Conservation (phyloP, 2,329 filamentous ascomycete species). For the Colletotrichum tanaceti region DNA sequence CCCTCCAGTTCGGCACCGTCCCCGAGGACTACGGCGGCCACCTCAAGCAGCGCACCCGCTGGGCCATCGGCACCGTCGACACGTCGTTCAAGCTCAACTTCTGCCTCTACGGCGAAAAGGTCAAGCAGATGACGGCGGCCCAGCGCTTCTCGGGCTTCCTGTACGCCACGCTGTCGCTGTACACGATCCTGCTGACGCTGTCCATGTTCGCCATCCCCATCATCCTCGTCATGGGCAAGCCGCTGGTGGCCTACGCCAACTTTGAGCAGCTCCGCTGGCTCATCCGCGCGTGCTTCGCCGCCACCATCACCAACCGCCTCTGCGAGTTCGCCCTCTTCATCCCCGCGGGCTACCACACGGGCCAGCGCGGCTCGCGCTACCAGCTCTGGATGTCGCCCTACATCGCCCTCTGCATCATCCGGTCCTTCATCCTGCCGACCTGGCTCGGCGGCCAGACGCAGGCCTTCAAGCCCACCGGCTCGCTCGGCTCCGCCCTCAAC, state of each 20-base stretch:
- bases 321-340: conserved; percentile 69
- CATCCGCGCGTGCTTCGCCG: conserved; percentile 65
- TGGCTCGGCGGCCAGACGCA: conserved; percentile 70
- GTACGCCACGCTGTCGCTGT: conserved; percentile 66
- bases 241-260: conserved; percentile 66
- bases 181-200: conserved; percentile 65
- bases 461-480: conserved; percentile 71
- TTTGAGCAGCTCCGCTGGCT: conserved; percentile 68
- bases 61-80: conserved; percentile 68
- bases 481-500: conserved; percentile 65
- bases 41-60: conserved; percentile 67
- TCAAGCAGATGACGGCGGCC: conserved; percentile 64
- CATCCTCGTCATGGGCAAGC: conserved; percentile 67
- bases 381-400: conserved; percentile 74
- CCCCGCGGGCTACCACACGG: conserved; percentile 69
- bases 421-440: conserved; percentile 66
- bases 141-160: conserved; percentile 70
- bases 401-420: conserved; percentile 67
- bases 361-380: conserved; percentile 65
- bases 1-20: conserved; percentile 69
- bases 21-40: conserved; percentile 67
- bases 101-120: conserved; percentile 65
- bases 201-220: conserved; percentile 70
- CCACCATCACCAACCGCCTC: conserved; percentile 63
- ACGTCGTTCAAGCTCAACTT: conserved; percentile 71